Base-by-base conservation (phyloP, 768 basidiomycete genomes). In the Podaxis mareebaensis region DNA sequence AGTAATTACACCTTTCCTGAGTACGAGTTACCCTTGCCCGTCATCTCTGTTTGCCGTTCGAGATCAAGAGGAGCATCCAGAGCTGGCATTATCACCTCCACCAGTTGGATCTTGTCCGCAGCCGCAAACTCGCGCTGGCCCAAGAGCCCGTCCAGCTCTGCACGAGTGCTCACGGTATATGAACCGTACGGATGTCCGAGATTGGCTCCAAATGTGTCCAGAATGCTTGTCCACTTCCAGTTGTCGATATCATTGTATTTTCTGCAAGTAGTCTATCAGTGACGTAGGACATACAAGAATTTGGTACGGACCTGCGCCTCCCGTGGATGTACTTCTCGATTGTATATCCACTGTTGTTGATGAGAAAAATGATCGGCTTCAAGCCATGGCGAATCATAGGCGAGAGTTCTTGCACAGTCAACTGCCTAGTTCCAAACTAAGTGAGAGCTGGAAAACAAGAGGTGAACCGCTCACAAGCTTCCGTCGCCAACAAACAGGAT, bases 401-500 rank as follows among this genome's bases (percentile, higher is more conserved):
- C 4, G 92, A 90, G 13, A 93, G 72, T 70, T 96, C 93, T 74
- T 95, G 93, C 4, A 91, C 87, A 0, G 88, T 87, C 20, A 93
- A 75, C 77, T 93, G 91, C 52, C 89, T 91, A 60, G 11, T 26
- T 5, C 22, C 12, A 51, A 22, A 15, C 12, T 24, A 26, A 28
- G 24, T 10, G 13, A 1, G n/a, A 24, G n/a, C 13, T 10, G 0
- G 12, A 7, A 24, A 24, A 24, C 10, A 2, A 51, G 55, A 58
- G 70, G 63, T 58, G 64, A 39, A 22, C 59, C 22, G 74, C 87
- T 74, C 67, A 91, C 85, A 93, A 72, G 72, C 88, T 89, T 13
- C 93, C 93, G 68, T 94, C 92, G 5, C 95, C 95, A 3, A 92
- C 80, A 73, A 96, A 96, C 48, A 96, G 76, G 48, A 97, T 88